Percentiles rank a stretch among this genome's conserved stretches.
These are phyloP conservation scores for Neurospora pannonica DNA, from an alignment of 495 filamentous ascomycete genomes.

Conservation along the genomic window DNA sequence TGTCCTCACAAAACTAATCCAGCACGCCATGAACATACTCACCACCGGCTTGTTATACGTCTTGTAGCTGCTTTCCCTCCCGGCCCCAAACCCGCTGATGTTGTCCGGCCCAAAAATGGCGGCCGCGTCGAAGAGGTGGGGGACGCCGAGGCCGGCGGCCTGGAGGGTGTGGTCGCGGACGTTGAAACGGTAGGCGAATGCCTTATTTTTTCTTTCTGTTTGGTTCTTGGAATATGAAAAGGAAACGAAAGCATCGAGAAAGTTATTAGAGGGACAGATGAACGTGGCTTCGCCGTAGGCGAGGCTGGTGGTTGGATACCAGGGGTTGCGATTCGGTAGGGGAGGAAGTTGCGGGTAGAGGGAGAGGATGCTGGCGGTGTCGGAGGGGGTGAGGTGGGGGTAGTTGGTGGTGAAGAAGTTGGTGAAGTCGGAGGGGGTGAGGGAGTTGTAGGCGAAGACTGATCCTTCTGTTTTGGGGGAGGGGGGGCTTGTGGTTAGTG, in stretches of 20 bases:
- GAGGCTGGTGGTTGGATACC: slow-evolving; percentile 36
- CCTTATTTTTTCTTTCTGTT: neutral
- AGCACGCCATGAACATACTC: slow-evolving; percentile 31
- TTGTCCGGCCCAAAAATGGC: slow-evolving; percentile 37
- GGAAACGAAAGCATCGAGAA: slow-evolving; percentile 19
- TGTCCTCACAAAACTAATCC: slow-evolving; percentile 29
- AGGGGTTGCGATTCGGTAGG: slow-evolving; percentile 21
- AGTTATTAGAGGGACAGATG: slow-evolving; percentile 43
- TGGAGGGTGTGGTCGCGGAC: slow-evolving; percentile 14
- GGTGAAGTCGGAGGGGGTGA: slow-evolving; percentile 32
- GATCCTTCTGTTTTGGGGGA: slow-evolving; percentile 30
- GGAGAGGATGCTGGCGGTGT: slow-evolving; percentile 32
- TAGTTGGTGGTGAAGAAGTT: slow-evolving; percentile 40
- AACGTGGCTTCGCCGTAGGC: slow-evolving; percentile 57
- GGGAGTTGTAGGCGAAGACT: slow-evolving; percentile 38
- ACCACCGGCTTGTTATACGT: slow-evolving; percentile 27
- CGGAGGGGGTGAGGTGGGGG: slow-evolving; percentile 34
- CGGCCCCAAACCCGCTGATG: neutral
- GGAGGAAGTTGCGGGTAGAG: slow-evolving; percentile 16
- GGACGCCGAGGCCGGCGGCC: slow-evolving; percentile 9
- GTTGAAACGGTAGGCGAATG: slow-evolving; percentile 20
- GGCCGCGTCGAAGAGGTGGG: slow-evolving; percentile 26
- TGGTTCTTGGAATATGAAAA: neutral
- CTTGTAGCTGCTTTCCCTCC: slow-evolving; percentile 18
- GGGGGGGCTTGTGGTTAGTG: neutral